phyloP scores from a whole-genome alignment of 1,284 basidiomycete species.

The Microbotryum saponariae region DNA sequence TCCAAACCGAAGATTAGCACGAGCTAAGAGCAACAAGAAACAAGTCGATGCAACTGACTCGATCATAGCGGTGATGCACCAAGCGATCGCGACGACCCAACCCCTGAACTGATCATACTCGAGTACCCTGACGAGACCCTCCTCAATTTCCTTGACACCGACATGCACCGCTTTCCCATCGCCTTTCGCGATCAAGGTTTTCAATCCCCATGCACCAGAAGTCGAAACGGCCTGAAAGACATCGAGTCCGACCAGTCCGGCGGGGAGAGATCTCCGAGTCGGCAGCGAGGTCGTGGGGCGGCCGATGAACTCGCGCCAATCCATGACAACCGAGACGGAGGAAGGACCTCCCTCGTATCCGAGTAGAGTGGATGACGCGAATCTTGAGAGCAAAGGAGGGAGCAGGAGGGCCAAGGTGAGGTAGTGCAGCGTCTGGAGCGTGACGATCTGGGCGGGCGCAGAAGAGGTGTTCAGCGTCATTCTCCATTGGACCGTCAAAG shows the following conservation, averaged over 20 bases:
- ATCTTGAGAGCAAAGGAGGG: conserved; percentile 67
- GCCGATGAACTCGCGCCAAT: conserved; percentile 92
- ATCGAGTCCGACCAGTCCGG: conserved; percentile 40
- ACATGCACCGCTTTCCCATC: background rate
- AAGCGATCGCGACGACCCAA: conserved; percentile 77
- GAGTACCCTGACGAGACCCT: conserved; percentile 18
- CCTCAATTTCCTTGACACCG: background rate
- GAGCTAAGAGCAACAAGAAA: too few species aligned
- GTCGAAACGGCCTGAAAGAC: background rate
- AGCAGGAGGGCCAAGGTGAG: conserved; percentile 71
- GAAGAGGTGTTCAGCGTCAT: background rate
- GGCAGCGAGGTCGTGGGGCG: conserved; percentile 56
- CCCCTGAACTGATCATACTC: conserved; percentile 53
- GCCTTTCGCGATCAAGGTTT: conserved; percentile 2
- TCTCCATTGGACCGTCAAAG: conserved; percentile 38
- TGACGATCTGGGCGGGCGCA: conserved; percentile 59
- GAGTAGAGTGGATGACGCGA: conserved; percentile 66
- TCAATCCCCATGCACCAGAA: background rate
- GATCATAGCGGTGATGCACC: conserved; percentile 66
- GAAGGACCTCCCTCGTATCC: conserved; percentile 76
- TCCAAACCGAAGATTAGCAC: background rate
- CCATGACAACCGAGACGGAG: conserved; percentile 87
- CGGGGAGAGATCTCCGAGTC: conserved; percentile 39
- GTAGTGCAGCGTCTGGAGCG: conserved; percentile 87
- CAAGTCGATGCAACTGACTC: conserved; percentile 56